Conservation (phyloP, 2,329 filamentous ascomycete genomes). For the Penicillium sp. region DNA sequence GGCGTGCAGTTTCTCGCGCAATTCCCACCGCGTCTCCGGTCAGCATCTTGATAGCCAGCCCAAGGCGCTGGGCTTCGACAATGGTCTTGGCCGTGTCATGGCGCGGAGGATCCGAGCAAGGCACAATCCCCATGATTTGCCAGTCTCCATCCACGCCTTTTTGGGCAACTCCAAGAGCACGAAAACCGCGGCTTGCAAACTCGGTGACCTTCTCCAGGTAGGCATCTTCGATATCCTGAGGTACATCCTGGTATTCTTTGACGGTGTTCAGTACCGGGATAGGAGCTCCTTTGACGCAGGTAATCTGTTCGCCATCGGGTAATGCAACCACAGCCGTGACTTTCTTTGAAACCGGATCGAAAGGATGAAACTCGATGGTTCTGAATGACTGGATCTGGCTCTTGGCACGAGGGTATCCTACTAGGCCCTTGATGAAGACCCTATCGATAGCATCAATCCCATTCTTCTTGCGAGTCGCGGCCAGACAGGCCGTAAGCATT, state of each 20-base stretch:
- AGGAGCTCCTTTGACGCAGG: slow-evolving; percentile 87
- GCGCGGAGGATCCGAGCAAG: slow-evolving; percentile 85
- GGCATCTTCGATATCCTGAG: slow-evolving; percentile 69
- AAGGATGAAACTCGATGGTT: slow-evolving; percentile 78
- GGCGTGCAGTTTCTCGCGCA: slow-evolving; percentile 83
- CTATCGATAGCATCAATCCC: slow-evolving; percentile 94
- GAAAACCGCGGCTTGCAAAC: slow-evolving; percentile 88
- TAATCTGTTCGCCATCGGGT: slow-evolving; percentile 75
- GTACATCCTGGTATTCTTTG: slow-evolving; percentile 75
- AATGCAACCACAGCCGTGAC: slow-evolving; percentile 79
- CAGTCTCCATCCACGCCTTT: slow-evolving; percentile 76
- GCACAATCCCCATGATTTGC: slow-evolving; percentile 94
- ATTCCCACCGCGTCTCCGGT: slow-evolving; percentile 93
- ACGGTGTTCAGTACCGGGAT: slow-evolving; percentile 83
- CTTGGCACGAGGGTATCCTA: slow-evolving; percentile 79
- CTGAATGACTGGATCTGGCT: slow-evolving; percentile 75
- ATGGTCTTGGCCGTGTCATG: slow-evolving; percentile 88
- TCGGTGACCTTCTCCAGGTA: slow-evolving; percentile 93
- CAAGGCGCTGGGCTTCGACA: slow-evolving; percentile 80
- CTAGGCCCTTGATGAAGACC: slow-evolving; percentile 83
- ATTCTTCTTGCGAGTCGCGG: slow-evolving; percentile 90
- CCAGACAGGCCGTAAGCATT: slow-evolving; percentile 86
- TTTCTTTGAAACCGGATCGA: slow-evolving; percentile 92
- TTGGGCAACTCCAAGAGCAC: slow-evolving; percentile 86
- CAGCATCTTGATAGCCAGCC: slow-evolving; percentile 92